Percentiles rank a stretch among this genome's conserved stretches.
These are phyloP conservation scores for Lactarius pseudohatsudake DNA, from an alignment of 768 basidiomycete genomes.

Conservation along the genomic window DNA sequence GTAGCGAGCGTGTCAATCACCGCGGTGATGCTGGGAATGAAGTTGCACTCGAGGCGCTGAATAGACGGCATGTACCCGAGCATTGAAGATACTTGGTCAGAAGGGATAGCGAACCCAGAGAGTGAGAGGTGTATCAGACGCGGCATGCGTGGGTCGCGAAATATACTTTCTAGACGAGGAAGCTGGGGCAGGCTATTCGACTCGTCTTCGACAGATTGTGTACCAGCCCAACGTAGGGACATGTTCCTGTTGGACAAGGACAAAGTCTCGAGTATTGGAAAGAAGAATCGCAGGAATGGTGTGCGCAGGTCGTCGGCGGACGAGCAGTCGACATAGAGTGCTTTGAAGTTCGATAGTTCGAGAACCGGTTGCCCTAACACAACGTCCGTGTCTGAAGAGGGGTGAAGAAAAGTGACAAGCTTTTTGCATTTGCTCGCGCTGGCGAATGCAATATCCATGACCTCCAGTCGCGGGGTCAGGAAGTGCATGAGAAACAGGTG, in stretches of 20 bases:
- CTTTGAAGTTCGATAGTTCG: conserved; percentile 16
- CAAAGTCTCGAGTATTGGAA: conserved; percentile 25
- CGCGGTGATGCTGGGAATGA: conserved; percentile 12
- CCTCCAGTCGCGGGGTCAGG: conserved; percentile 16
- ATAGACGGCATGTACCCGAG: conserved; percentile 27
- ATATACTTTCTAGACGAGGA: conserved; percentile 24
- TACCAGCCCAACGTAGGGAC: not conserved
- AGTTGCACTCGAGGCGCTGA: conserved; percentile 27
- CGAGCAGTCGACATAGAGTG: conserved; percentile 17
- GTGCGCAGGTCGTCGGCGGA: conserved; percentile 21
- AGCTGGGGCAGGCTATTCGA: conserved; percentile 4
- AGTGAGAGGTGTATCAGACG: conserved; percentile 22
- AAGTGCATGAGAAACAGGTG: conserved; percentile 21
- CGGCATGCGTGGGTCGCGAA: conserved; percentile 28
- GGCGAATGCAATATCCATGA: conserved; percentile 21
- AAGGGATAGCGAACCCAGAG: conserved; percentile 16
- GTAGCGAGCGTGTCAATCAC: conserved; percentile 21
- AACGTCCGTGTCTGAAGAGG: conserved; percentile 1
- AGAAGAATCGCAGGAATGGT: conserved; percentile 24
- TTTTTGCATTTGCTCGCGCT: conserved; percentile 17
- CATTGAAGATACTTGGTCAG: conserved; percentile 19
- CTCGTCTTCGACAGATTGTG: not conserved
- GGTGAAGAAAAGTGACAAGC: conserved; percentile 7
- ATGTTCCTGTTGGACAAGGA: conserved; percentile 21
- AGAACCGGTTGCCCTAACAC: conserved; percentile 9